Base-by-base conservation (phyloP, 2,329 filamentous ascomycete species). In the Tolypocladium amazonense region DNA sequence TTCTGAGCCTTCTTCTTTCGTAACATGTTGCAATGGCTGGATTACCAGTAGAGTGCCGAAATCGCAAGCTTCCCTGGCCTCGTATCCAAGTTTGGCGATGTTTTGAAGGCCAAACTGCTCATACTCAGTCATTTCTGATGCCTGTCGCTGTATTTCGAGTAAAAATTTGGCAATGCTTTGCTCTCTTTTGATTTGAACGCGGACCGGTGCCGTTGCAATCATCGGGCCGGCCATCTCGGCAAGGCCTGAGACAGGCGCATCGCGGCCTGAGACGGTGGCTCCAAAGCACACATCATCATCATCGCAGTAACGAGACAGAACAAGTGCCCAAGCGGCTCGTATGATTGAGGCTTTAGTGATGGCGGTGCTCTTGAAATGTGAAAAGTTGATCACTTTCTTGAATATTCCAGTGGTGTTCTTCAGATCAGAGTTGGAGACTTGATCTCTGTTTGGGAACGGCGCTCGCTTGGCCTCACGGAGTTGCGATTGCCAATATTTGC, bases 271-370 rank as follows among this genome's bases (percentile, higher is more conserved):
- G 4, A 69, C 41, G 1, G 62, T 63, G 0, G 61, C 38, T 1
- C 70, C 70, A 53, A 70, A 72, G 3, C 65, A 56, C 1, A 71
- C 56, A 20, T 67, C 65, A 6, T 62, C 56, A 7, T 61, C 57
- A 6, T 59, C 63, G 11, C 63, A 63, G 27, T 67, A 62, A 0
- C 60, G 59, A 2, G 62, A 47, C 7, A 65, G 57, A 6, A 65
- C 52, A 20, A 41, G 14, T 7, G 39, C 39, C 39, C 39, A 41
- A 41, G 39, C 15, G 15, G 39, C 39, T 41, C 66, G 64, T 8
- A 54, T 20, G 20, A 54, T 35, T 33, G 52, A 33, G 9, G 52
- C 52, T 18, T 54, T 54, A 5, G 52, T 54, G 20, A 54, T 23
- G 20, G 52, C 33, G 2, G 15, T n/a, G 12, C 20, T n/a, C 12